Base-by-base conservation (phyloP, 108 stramenopile genomes). In the Skeletonema potamos region DNA sequence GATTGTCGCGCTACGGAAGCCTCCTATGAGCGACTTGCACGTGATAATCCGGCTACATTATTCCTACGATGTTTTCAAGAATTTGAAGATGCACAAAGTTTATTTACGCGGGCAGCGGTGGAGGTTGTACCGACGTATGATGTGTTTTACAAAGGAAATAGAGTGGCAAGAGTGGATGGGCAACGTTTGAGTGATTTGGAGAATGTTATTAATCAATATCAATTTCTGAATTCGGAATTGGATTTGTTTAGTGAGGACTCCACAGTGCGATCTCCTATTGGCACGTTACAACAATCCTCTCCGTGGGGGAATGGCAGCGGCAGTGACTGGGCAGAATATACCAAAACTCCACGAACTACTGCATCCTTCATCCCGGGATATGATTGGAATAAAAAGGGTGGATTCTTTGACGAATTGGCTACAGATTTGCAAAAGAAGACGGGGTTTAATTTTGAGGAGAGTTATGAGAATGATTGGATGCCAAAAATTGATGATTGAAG, bases 211-310 rank as follows among this genome's bases (percentile, higher is more conserved):
- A 30, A 75, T 15, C 74, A 65, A 70, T 90, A 84, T 62, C 86
- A 87, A 62, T 75, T 85, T 58, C 70, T 75, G 56, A 87, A 87
- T 70, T 82, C 85, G 8, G 60, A 87, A 15, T 63, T 87, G 57
- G 89, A 90, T 66, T 59, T 90, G 41, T 90, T 90, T 70, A 72
- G 69, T 37, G 89, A 90, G 71, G 76, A 63, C 10, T 79, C 86
- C 2, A 58, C 20, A 29, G 55, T 27, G 3, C 11, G 26, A 27
- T 22, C 0, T 62, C 17, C 37, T 17, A 82, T 58, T 68, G 68
- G 37, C 54, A 46, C 44, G 17, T 11, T 20, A 0, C 62, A 62
- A 0, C 62, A 62, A 58, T 51, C 58, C 18, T 32, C 70, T 28
- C 63, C 64, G 30, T 86, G 83, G 87, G 84, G 86, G 18, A 68